These are phyloP conservation scores for Aegilops longissima DNA, from an alignment of 176 grass and related monocot species.

Conservation along the genomic window DNA sequence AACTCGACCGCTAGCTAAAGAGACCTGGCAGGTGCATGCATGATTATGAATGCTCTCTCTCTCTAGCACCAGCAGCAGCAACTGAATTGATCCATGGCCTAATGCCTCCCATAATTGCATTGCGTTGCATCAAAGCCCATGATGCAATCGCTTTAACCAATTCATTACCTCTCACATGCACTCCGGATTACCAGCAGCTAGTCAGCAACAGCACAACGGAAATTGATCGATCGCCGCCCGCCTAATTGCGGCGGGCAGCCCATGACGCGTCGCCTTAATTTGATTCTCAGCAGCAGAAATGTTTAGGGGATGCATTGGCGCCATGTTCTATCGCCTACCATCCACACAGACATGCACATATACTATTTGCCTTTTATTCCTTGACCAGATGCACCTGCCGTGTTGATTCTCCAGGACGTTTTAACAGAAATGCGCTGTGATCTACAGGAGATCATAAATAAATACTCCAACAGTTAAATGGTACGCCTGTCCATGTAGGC, in stretches of 20 bases:
- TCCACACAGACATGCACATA: background rate
- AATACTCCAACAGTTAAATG: background rate
- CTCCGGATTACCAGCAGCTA: no score
- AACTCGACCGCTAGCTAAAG: background rate
- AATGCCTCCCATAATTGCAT: no score
- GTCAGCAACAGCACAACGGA: no score
- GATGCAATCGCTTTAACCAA: background rate
- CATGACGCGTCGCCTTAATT: background rate
- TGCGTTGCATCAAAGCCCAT: background rate
- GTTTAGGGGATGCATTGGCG: background rate
- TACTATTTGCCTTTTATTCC: background rate
- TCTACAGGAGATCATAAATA: background rate
- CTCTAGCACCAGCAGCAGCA: background rate
- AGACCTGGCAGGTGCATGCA: slow-evolving; percentile 34
- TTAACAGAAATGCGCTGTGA: background rate
- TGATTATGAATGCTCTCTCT: background rate
- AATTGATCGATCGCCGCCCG: no score
- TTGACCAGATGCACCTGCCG: background rate
- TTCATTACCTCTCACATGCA: background rate
- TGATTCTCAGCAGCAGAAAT: background rate
- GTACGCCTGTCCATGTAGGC: background rate
- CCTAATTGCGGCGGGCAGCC: background rate
- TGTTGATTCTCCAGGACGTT: background rate
- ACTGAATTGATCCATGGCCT: slow-evolving; percentile 24
- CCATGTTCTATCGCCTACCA: background rate